Evolutionary conservation across 495 filamentous ascomycete genomes (phyloP), one percentile per base, ranked within the genome.

Genomic region (Bombardia bombarda): DNA sequence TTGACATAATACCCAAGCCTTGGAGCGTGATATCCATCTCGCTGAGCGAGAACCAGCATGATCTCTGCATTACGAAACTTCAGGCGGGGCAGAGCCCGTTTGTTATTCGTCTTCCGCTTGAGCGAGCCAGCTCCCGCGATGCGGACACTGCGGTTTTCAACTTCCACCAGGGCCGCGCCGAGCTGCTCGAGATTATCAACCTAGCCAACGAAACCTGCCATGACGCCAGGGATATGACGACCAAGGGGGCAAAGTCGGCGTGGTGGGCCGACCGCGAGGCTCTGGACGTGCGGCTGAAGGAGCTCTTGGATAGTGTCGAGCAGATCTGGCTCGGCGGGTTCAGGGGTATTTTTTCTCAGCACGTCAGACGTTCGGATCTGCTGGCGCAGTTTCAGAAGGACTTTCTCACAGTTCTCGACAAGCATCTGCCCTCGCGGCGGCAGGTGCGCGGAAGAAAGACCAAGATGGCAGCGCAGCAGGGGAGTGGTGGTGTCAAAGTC

Each of bases 241-340:
- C 50, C 31, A 68, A 70, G 43, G 82, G 78, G 4, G 81, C 81
- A 1, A 92, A 85, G 67, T 74, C 72, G 21, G 77, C 78, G 26
- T 98, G 92, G 92, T 98, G 92, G 92, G 77, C 75, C 12, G 80
- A 83, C 49, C 78, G 92, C 12, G 82, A 90, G 60, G 70, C 75
- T 5, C 69, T 98, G 17, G 90, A 98, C 58, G 59, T 67, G 13
- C 80, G 84, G 3, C 65, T 98, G 36, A 80, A 77, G 47, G 84
- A 84, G 36, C 72, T 97, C 3, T 72, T 97, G 19, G 67, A 78
- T 20, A 90, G 85, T 44, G 87, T 98, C 31, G 90, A 97, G 55
- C 80, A 83, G 38, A 78, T 90, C 28, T 98, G 92, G 92, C 79
- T 98, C 18, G 90, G 90, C 31, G 92, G 92, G 0, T 98, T 97